Percentiles rank a stretch among this genome's conserved stretches.
Evolutionary conservation across 2,329 filamentous ascomycete species (phyloP).

Genomic region (Beauveria sp.): DNA sequence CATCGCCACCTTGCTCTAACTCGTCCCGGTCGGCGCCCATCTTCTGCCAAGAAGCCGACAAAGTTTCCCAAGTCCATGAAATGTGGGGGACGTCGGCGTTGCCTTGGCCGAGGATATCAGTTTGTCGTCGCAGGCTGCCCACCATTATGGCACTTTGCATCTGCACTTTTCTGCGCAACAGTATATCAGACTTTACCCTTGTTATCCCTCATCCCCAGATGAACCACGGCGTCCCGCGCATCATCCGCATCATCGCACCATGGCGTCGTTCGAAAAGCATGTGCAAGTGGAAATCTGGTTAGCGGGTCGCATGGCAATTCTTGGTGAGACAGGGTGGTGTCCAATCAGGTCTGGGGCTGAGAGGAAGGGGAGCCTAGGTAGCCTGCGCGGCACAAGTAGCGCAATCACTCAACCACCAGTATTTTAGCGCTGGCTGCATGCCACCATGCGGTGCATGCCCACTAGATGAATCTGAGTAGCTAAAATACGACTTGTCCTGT

Average conservation of each 20-base stretch:
- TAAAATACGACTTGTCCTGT: background rate
- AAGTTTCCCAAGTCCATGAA: background rate
- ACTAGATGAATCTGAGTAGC: background rate
- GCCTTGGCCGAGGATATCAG: background rate
- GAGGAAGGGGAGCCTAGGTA: background rate
- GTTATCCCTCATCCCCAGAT: no score
- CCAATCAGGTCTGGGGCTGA: background rate
- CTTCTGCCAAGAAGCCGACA: background rate
- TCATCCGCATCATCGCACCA: background rate
- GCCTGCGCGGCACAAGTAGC: background rate
- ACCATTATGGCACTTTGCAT: no score
- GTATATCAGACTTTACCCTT: no score
- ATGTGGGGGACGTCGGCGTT: background rate
- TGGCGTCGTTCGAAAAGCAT: background rate
- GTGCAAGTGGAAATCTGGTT: constrained; percentile 4
- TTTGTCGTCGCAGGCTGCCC: background rate
- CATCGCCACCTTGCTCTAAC: background rate
- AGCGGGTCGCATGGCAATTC: background rate
- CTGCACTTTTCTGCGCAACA: no score
- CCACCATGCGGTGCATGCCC: no score
- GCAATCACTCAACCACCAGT: no score
- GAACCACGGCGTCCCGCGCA: background rate
- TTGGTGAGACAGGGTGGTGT: background rate
- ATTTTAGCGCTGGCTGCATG: no score
- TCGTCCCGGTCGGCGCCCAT: background rate